Evolutionary conservation across 2,329 filamentous ascomycete genomes (phyloP).

Genomic region (Ceratocystis colombiana): DNA sequence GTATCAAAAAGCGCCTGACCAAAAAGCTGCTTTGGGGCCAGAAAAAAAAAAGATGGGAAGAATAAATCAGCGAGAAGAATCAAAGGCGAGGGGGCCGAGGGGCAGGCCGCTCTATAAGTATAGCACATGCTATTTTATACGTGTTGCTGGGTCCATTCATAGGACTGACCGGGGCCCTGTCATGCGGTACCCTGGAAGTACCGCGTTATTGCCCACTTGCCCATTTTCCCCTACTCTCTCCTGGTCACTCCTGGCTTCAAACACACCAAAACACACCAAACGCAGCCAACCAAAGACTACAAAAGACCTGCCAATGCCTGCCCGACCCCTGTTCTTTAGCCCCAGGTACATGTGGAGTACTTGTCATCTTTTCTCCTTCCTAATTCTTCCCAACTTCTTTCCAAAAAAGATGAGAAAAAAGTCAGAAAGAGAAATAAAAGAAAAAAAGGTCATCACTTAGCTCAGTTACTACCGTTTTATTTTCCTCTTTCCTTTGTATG

Average conservation of each 20-base stretch:
- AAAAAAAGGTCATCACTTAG: background rate
- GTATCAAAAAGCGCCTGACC: slow-evolving; percentile 14
- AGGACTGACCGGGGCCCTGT: slow-evolving; percentile 12
- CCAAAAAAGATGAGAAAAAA: slow-evolving; percentile 14
- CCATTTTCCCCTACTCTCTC: background rate
- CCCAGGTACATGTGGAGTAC: slow-evolving; percentile 25
- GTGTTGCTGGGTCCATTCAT: slow-evolving; percentile 28
- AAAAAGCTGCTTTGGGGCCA: slow-evolving; percentile 14
- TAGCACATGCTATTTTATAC: slow-evolving; percentile 40
- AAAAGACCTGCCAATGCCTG: slow-evolving; percentile 11
- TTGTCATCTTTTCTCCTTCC: slow-evolving; percentile 14
- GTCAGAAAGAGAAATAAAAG: background rate
- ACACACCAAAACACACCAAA: background rate
- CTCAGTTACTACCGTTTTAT: background rate
- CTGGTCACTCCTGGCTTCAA: background rate
- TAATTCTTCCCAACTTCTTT: background rate
- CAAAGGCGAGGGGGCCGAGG: slow-evolving; percentile 31
- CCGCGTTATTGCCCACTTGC: background rate
- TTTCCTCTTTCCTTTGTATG: slow-evolving; percentile 11
- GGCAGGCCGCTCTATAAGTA: slow-evolving; percentile 39
- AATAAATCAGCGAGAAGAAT: slow-evolving; percentile 25
- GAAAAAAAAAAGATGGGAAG: slow-evolving; percentile 22
- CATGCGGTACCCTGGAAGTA: slow-evolving; percentile 23
- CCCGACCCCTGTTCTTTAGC: slow-evolving; percentile 18
- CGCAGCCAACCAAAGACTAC: background rate